phyloP scores from a whole-genome alignment of 164 flowering plant species.

The Aristolochia californica region DNA sequence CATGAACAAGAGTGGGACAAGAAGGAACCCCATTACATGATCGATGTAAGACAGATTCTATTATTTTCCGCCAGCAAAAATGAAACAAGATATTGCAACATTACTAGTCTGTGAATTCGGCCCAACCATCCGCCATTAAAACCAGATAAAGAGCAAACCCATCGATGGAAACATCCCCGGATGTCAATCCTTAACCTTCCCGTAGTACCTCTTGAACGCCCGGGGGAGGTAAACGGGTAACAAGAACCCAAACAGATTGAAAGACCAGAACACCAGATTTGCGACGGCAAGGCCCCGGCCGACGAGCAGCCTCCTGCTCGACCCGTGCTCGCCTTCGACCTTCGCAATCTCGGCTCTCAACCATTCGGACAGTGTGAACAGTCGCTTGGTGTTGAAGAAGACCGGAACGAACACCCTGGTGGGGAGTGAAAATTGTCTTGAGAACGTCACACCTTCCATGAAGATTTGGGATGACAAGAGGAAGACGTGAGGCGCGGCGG shows the following conservation, averaged over 20 bases:
- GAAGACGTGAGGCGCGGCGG: slow-evolving; percentile 64
- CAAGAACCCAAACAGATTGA: slow-evolving; percentile 71
- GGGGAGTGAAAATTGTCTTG: slow-evolving; percentile 43
- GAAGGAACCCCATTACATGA: too few species aligned
- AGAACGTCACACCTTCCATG: slow-evolving; percentile 48
- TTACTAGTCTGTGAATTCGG: too few species aligned
- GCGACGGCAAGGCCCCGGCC: slow-evolving; percentile 63
- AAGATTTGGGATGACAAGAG: slow-evolving; percentile 57
- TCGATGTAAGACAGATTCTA: too few species aligned
- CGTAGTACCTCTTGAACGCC: slow-evolving; percentile 50
- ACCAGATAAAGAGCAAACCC: not conserved
- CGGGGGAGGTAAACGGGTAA: slow-evolving; percentile 66
- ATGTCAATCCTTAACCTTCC: slow-evolving; percentile 21
- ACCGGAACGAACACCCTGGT: slow-evolving; percentile 57
- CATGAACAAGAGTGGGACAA: too few species aligned
- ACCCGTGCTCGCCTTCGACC: slow-evolving; percentile 21
- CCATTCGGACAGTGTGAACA: slow-evolving; percentile 53
- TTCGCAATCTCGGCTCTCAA: slow-evolving; percentile 41
- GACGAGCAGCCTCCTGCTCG: slow-evolving; percentile 27
- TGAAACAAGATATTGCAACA: too few species aligned
- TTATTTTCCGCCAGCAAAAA: too few species aligned
- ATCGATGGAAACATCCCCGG: too few species aligned
- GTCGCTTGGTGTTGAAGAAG: slow-evolving; percentile 48
- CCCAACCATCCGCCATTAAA: too few species aligned
- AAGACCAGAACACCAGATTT: slow-evolving; percentile 65